Evolutionary conservation across 345 rosid genomes (phyloP), one percentile per base, ranked within the genome.

Genomic region (Populus tremula): DNA sequence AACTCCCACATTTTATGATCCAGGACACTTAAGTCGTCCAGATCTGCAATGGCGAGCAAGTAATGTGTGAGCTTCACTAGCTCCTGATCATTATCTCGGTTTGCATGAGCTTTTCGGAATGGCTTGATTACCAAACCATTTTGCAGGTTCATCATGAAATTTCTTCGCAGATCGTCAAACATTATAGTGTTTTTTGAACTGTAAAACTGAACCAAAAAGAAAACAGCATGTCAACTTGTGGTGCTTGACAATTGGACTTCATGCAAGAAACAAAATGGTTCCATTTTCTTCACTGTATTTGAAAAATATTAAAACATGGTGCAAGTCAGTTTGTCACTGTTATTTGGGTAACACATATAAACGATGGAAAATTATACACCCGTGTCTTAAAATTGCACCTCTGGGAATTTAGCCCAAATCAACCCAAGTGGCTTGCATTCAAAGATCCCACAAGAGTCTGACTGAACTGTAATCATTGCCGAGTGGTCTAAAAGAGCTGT

Each of bases 361-460:
- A n/a, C 4, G 8, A 5, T 29, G 0, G 38, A 66, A 27, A 49
- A 59, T 25, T 36, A 20, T 49, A 25, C 54, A 33, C 59, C 38
- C 6, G 43, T 25, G 59, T 61, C 61, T 53, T 36, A 76, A 27
- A 69, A 39, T 2, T 39, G 56, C 85, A 93, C 97, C 97, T 93
- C 93, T 45, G 99, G 90, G 67, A 92, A 87, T 33, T 85, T 90
- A 64, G 89, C 98, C 99, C 98, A 96, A 67, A 96, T 92, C 83
- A 96, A 71, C 70, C 98, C 96, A 77, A 92, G 93, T 6, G 97
- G 97, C 80, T 96, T 93, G 91, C 99, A 96, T 76, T 93, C 97
- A 78, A 96, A 90, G 81, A 91, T 91, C 45, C 96, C 90, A 8
- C 88, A 93, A 69, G 92, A 79, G 82, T 93, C 99, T 70, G 98